Conservation (phyloP, 495 filamentous ascomycete species). For the Lepidopterella palustris region DNA sequence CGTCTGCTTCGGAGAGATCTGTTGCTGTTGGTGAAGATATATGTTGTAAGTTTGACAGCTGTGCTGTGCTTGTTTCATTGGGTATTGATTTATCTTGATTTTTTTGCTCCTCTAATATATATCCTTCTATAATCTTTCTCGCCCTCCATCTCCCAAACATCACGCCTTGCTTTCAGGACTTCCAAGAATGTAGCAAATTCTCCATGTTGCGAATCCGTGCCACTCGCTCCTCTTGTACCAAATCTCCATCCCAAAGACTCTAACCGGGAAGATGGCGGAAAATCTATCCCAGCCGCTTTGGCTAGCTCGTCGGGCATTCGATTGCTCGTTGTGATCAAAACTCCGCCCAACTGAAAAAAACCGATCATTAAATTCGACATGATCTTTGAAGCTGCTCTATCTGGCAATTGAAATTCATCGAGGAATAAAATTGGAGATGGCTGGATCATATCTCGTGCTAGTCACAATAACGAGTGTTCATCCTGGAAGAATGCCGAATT, state of each 20-base stretch:
- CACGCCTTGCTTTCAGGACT: constrained; percentile 58
- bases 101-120: constrained; percentile 10
- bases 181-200: constrained; percentile 65
- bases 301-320: constrained; percentile 67
- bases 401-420: constrained; percentile 69
- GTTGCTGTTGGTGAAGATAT: background rate
- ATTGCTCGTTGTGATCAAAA: constrained; percentile 65
- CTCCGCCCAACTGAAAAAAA: constrained; percentile 68
- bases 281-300: constrained; percentile 57
- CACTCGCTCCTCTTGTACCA: constrained; percentile 25
- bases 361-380: constrained; percentile 62
- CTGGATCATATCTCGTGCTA: constrained; percentile 60
- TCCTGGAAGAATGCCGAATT: constrained; percentile 29
- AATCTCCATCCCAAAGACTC: constrained; percentile 45
- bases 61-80: background rate
- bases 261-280: constrained; percentile 43
- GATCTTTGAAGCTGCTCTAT: constrained; percentile 61
- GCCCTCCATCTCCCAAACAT: constrained; percentile 67
- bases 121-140: constrained; percentile 57
- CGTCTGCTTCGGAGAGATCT: background rate
- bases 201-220: constrained; percentile 46
- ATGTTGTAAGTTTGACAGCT: background rate
- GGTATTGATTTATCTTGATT: background rate
- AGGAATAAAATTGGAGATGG: constrained; percentile 64
- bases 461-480: constrained; percentile 57